Evolutionary conservation across 1,139 yeast genomes (phyloP).

Genomic region (Suhomyces choctaworum): DNA sequence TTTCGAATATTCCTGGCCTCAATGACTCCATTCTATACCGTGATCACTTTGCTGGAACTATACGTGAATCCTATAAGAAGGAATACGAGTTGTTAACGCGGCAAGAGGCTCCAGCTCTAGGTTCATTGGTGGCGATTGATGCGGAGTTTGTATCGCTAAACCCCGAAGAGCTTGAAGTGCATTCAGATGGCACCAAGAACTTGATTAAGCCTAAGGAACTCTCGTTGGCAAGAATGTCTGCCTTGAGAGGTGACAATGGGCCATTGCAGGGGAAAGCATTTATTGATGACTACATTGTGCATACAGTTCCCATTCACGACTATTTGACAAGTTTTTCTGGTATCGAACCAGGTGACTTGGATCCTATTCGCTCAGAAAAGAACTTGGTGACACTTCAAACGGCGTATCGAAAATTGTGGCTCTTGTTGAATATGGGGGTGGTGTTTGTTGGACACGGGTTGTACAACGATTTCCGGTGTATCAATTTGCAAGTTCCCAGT

Average conservation of each 20-base stretch:
- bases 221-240: slow-evolving; percentile 88
- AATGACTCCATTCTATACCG: slow-evolving; percentile 68
- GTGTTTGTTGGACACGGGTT: slow-evolving; percentile 95
- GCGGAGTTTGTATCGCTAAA: slow-evolving; percentile 90
- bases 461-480: slow-evolving; percentile 86
- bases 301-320: slow-evolving; percentile 71
- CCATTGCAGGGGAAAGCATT: slow-evolving; percentile 72
- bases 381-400: slow-evolving; percentile 79
- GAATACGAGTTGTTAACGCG: slow-evolving; percentile 67
- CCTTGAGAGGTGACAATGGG: slow-evolving; percentile 71
- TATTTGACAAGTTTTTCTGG: slow-evolving; percentile 91
- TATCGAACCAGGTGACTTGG: slow-evolving; percentile 87
- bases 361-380: slow-evolving; percentile 64
- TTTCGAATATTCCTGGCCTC: slow-evolving; percentile 32
- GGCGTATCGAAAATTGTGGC: slow-evolving; percentile 87
- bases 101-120: slow-evolving; percentile 71
- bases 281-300: slow-evolving; percentile 89
- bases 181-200: slow-evolving; percentile 62
- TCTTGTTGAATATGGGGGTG: slow-evolving; percentile 83
- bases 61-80: slow-evolving; percentile 55
- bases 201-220: slow-evolving; percentile 73
- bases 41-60: slow-evolving; percentile 75
- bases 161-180: slow-evolving; percentile 79
- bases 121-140: slow-evolving; percentile 86
- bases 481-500: slow-evolving; percentile 84